Base-by-base conservation (phyloP, 2,329 filamentous ascomycete genomes). In the Botrytis fragariae region DNA sequence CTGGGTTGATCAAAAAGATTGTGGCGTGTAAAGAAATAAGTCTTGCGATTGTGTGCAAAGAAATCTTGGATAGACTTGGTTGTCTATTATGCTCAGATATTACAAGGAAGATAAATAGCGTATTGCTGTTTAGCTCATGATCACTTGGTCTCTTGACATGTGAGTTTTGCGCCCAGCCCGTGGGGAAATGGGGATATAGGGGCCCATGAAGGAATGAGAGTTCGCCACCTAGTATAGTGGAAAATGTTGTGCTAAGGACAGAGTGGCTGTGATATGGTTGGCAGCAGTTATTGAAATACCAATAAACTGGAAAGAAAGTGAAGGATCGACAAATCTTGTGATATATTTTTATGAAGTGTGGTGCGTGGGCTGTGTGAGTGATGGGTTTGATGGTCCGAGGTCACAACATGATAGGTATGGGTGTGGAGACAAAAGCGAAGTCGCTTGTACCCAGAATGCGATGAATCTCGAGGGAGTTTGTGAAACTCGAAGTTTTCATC, bases 81-180 rank as follows among this genome's bases (percentile, higher is more conserved):
- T 22, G 22, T 42, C 22, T 22, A 25, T 42, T 16, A 57, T 16
- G 48, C 18, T 57, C n/a, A 29, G 25, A 42, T 57, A 42, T 57
- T 57, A 68, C 65, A 39, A 69, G 51, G 48, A 16, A 42, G 35
- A 37, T 10, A 8, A 32, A 20, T 6, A 44, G 25, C 20, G n/a
- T 29, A 22, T 68, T 42, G n/a, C 65, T 16, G 6, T 65, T 57
- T 42, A 32, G 22, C 35, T 57, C 48, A 59, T 69, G 65, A 69
- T 69, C 65, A 69, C 48, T 69, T 69, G 65, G 65, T 57, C 48
- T 69, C 48, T 69, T 57, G 65, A 69, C 51, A 57, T 57, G 6
- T 8, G 4, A 14, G 0, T 32, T 44, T 57, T 25, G 37, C 6
- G 65, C 64, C 45, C 35, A 67, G 32, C 20, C 22, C 45, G 64